Evolutionary conservation across 2,329 filamentous ascomycete species (phyloP).

Genomic region (Geoglossum cookeanum): DNA sequence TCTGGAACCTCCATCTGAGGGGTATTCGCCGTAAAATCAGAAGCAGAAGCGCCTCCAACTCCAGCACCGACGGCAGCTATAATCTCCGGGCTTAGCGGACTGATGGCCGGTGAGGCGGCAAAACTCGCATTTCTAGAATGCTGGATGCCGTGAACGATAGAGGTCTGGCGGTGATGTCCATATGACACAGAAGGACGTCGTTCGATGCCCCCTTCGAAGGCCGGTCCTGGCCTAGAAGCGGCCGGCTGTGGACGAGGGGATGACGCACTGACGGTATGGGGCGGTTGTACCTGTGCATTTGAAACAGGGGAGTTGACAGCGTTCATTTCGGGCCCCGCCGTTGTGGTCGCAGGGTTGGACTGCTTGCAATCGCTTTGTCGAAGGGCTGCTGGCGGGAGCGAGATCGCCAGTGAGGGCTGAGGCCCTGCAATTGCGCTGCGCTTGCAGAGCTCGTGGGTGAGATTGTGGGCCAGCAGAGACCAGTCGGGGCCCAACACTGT

Average conservation of each 20-base stretch:
- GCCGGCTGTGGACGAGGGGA: neutral
- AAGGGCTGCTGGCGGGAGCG: neutral
- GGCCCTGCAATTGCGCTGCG: neutral
- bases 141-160: conserved; percentile 90
- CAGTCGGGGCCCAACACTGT: neutral
- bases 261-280: conserved; percentile 1
- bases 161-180: conserved; percentile 88
- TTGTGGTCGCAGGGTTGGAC: neutral
- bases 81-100: conserved; percentile 73
- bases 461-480: neutral
- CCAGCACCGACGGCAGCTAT: conserved; percentile 38
- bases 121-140: conserved; percentile 80
- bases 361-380: neutral
- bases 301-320: conserved; percentile 2
- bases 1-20: neutral
- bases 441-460: neutral
- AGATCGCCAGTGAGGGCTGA: neutral
- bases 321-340: neutral
- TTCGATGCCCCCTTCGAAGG: conserved; percentile 20
- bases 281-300: conserved; percentile 1
- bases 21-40: conserved; percentile 24
- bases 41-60: conserved; percentile 29
- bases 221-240: neutral
- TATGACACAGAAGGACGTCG: conserved; percentile 38
- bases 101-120: conserved; percentile 53